Conservation (phyloP, 1,139 yeast genomes). For the Pichia sp. region DNA sequence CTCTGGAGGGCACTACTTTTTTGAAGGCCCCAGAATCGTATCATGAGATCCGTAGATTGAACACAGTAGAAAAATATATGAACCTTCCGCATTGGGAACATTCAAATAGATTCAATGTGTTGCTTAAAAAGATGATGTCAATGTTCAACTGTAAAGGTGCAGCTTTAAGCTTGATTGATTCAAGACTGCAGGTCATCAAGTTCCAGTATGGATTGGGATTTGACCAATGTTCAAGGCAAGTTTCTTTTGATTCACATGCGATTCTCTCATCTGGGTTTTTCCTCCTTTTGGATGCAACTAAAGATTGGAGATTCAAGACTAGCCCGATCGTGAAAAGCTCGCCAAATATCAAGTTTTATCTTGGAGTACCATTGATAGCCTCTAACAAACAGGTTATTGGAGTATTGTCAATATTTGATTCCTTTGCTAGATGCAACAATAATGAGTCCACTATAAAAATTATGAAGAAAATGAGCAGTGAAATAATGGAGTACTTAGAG, state of each 20-base stretch:
- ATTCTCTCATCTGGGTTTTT: conserved; percentile 54
- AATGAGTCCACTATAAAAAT: conserved; percentile 34
- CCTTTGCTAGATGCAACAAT: conserved; percentile 40
- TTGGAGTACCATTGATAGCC: conserved; percentile 53
- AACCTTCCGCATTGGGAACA: conserved; percentile 51
- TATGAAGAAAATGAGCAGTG: conserved; percentile 39
- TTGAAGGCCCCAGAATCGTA: conserved; percentile 58
- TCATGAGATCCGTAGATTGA: conserved; percentile 40
- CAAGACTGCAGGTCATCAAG: conserved; percentile 45
- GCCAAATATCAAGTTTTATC: conserved; percentile 56
- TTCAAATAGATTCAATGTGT: conserved; percentile 36
- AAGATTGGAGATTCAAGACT: conserved; percentile 61
- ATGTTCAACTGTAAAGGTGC: conserved; percentile 46
- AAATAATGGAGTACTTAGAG: conserved; percentile 42
- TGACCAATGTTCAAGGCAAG: conserved; percentile 47
- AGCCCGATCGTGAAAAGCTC: conserved; percentile 62
- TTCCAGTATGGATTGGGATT: conserved; percentile 44
- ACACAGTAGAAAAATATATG: conserved; percentile 40
- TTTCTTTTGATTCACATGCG: conserved; percentile 65
- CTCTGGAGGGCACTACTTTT: conserved; percentile 44
- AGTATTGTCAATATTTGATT: conserved; percentile 56
- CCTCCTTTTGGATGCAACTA: conserved; percentile 51
- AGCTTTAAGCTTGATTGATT: conserved; percentile 53
- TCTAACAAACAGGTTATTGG: conserved; percentile 47
- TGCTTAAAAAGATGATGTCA: conserved; percentile 37